Evolutionary conservation across 305 asterid species (phyloP), one percentile per base, ranked within the genome.

Genomic region (Fraxinus latifolia): DNA sequence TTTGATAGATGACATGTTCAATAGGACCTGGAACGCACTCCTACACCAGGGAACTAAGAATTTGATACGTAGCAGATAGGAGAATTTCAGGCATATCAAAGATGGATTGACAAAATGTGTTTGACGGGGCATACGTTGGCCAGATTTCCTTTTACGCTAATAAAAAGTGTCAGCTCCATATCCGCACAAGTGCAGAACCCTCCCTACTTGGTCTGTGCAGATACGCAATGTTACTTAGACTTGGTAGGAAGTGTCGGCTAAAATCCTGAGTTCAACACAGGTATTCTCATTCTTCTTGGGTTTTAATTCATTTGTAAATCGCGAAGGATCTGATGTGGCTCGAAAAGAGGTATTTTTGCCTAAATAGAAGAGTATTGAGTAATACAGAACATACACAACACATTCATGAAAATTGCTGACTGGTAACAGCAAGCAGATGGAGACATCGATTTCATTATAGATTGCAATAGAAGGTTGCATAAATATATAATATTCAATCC

Each of bases 311-410:
- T 50, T 50, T 50, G 21, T 50, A 15, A 50, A 50, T 50, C 7
- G 17, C 21, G 2, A 17, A 50, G 7, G 60, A 50, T 15, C 7
- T 44, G 53, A 11, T 1, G n/a, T 50, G 60, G 21, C 19, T 50
- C 21, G 2, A 4, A 50, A 50, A 50, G 19, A 4, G 1, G 60
- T 15, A 50, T 4, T 15, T 44, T 12, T 44, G 55, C 60, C 60
- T 50, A 0, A 50, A 50, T 50, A 15, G 7, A 50, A 15, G 55
- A 44, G 55, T 44, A 34, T 3, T 42, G 53, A 92, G 91, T 50
- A 4, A 50, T 15, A 50, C 1, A 47, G 19, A 5, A 50, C 17
- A 47, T 12, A 12, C 55, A 44, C 5, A 50, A 50, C 60, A 50
- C 60, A 50, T 50, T 50, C 60, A 4, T 50, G 21, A 50, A 50